Base-by-base conservation (phyloP, 768 basidiomycete species). In the Gymnopilus junonius region DNA sequence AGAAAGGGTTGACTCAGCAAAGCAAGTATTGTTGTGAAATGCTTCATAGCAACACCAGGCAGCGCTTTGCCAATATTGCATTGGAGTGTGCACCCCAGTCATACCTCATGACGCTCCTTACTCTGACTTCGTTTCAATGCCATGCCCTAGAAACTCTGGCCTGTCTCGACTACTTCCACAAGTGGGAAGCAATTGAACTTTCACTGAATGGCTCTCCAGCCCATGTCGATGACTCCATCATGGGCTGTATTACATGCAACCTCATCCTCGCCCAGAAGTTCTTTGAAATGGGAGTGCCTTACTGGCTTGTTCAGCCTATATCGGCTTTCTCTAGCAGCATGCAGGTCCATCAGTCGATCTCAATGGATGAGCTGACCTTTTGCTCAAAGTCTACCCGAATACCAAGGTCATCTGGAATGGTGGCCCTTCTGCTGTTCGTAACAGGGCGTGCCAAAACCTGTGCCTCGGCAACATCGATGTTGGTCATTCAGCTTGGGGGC, bases 371-470 rank as follows among this genome's bases (percentile, higher is more conserved):
- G 43, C 12, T n/a, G 2, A 25, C 10, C 8, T 15, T 45, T 10
- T 12, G 20, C 2, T 12, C 10, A 10, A 25, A n/a, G 23, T 32
- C 32, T 10, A 32, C 4, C 32, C 32, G 10, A 10, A 32, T 32
- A 10, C 32, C 32, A 32, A 32, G 32, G 39, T 55, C 55, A n/a
- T 59, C n/a, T 46, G 23, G n/a, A 8, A 17, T 3, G 31, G 58
- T 11, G 8, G 35, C 21, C 20, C 54, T 11, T 1, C 15, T 57
- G 55, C 61, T 8, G 8, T 57, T 10, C 55, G 61, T 3, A 63
- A 63, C 35, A 23, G 45, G 23, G 57, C 50, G 6, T 63, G 56
- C 17, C 62, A 63, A 34, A 14, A 56, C 8, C n/a, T 63, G 10
- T 12, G 29, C 20, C 12, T 48, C 12, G 37, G 42, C 15, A 27